Conservation (phyloP, 2,329 filamentous ascomycete genomes). For the Colletotrichum karsti region DNA sequence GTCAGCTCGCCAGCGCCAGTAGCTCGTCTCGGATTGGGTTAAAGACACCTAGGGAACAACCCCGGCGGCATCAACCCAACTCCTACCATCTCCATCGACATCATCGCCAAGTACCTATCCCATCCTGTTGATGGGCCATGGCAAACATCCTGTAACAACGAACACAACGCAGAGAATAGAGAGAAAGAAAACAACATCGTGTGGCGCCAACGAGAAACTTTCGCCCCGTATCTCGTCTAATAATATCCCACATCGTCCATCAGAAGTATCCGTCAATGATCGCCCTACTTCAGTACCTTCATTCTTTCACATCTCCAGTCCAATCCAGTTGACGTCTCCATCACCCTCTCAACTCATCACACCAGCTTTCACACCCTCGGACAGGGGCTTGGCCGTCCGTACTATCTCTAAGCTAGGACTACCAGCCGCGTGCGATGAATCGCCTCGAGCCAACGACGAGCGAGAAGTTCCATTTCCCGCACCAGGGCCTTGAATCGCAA, state of each 20-base stretch:
- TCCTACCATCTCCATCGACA: neutral
- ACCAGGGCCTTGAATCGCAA: constrained; percentile 24
- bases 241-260: neutral
- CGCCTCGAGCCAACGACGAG: constrained; percentile 12
- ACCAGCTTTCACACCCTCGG: neutral
- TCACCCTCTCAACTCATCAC: constrained; percentile 2
- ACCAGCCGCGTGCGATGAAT: neutral
- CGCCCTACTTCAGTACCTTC: neutral
- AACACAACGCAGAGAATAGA: neutral
- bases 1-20: neutral
- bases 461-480: constrained; percentile 15
- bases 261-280: neutral
- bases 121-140: neutral
- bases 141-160: neutral
- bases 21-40: neutral
- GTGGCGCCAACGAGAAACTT: neutral
- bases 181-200: neutral
- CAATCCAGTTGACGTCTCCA: constrained; percentile 5
- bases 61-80: neutral
- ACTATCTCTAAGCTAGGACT: constrained; percentile 6
- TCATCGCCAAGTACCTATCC: neutral
- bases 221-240: constrained; percentile 1
- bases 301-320: neutral
- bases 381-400: neutral
- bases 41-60: neutral